A percentile compares a stretch with the other conserved stretches of the same genome.
phyloP scores from a whole-genome alignment of 805 yeast species.

The Saccharomyces paradoxus region DNA sequence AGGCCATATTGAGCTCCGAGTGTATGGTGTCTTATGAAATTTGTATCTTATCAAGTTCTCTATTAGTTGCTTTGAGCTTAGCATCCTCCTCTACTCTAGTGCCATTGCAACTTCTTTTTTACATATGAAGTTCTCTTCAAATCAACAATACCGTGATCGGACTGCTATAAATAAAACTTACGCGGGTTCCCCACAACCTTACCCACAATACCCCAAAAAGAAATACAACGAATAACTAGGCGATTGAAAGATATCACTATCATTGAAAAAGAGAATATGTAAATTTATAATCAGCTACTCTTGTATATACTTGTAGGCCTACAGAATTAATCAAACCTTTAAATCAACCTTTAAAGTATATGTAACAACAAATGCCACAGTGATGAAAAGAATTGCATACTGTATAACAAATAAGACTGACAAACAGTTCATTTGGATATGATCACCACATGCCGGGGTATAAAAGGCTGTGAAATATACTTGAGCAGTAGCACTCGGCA shows the following conservation, averaged over 20 bases:
- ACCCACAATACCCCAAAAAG: neutral
- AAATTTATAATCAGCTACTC: neutral
- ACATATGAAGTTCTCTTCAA: neutral
- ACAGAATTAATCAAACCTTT: slow-evolving; percentile 9
- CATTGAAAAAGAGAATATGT: neutral
- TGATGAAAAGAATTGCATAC: slow-evolving; percentile 52
- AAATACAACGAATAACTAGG: neutral
- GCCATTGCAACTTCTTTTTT: neutral
- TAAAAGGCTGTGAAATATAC: slow-evolving; percentile 84
- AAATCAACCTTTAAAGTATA: slow-evolving; percentile 36
- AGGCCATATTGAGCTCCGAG: slow-evolving; percentile 57
- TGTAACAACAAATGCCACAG: slow-evolving; percentile 66
- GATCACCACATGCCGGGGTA: slow-evolving; percentile 53
- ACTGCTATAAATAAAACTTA: neutral
- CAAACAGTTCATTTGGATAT: slow-evolving; percentile 67
- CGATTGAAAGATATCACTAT: neutral
- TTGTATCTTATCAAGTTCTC: slow-evolving; percentile 15
- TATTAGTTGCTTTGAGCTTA: slow-evolving; percentile 13
- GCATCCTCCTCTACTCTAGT: slow-evolving; percentile 5
- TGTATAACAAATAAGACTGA: slow-evolving; percentile 63
- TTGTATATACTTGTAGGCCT: neutral
- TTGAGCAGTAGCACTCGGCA: slow-evolving; percentile 84
- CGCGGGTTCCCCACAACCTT: neutral
- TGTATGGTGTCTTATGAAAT: slow-evolving; percentile 1
- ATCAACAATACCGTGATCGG: neutral